Percentiles rank a stretch among this genome's conserved stretches.
phyloP scores from a whole-genome alignment of 495 filamentous ascomycete genomes.

The Amniculicola lignicola region DNA sequence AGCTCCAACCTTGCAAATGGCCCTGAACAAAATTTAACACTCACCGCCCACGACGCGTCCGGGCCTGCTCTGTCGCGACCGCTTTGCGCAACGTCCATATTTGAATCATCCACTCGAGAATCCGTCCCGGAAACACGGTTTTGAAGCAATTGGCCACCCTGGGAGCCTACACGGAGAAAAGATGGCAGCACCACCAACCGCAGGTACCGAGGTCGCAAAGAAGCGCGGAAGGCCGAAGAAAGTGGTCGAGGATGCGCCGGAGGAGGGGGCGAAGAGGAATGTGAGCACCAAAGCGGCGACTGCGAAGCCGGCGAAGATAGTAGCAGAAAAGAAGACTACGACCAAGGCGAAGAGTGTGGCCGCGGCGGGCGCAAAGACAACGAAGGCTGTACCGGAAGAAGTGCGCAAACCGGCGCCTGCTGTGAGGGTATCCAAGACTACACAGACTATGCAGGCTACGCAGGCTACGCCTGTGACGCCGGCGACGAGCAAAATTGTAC shows the following conservation, averaged over 20 bases:
- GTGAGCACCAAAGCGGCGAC: not conserved
- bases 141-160: no score
- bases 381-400: not conserved
- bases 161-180: no score
- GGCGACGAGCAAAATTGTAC: conserved; percentile 23
- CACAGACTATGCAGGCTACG: not conserved
- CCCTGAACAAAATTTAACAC: conserved; percentile 15
- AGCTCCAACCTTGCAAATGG: not conserved
- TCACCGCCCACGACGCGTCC: conserved; percentile 16
- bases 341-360: not conserved
- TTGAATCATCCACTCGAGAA: no score
- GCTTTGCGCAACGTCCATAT: no score
- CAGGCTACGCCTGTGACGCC: conserved; percentile 2
- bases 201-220: conserved; percentile 6
- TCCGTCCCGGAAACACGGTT: no score
- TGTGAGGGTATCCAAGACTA: not conserved
- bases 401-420: not conserved
- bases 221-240: conserved; percentile 30
- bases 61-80: conserved; percentile 12
- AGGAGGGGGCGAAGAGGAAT: conserved; percentile 14
- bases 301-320: not conserved
- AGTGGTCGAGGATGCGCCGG: conserved; percentile 6
- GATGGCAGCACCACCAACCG: no score
- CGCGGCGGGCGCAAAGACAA: not conserved
- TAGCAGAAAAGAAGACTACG: conserved; percentile 1